Base-by-base conservation (phyloP, 768 basidiomycete species). In the Asterophora lycoperdoides region DNA sequence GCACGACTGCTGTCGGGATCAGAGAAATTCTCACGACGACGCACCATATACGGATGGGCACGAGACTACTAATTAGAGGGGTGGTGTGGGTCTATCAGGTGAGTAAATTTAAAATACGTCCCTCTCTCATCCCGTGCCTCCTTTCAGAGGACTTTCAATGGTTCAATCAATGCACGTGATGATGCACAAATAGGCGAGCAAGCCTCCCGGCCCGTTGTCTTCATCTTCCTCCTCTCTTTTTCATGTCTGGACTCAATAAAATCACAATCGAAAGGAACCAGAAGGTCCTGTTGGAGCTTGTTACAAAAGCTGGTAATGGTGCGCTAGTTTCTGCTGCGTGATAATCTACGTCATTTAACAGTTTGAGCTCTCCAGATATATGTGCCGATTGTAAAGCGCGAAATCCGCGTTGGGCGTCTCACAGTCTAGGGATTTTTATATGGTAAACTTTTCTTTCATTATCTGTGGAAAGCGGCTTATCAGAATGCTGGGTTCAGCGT, bases 361-460 rank as follows among this genome's bases (percentile, higher is more conserved):
- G 18, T 49, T 50, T 10, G 47, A 38, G 32, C 43, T 41, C 41
- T 23, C 11, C 60, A 96, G 93, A 93, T 64, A 64, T 78, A 10
- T 97, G 94, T 64, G 93, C 94, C 5, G 94, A 97, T 66, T 97
- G 94, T 65, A 90, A 87, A 68, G 69, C 85, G n/a, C 75, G 84
- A 48, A 78, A 81, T 58, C 93, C 93, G 5, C 73, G 91, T 67
- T 97, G 94, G 94, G 87, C 91, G 1, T 87, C 86, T 2, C 73
- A 89, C 58, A 96, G 86, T 60, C 71, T 96, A 3, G 93, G 94
- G 14, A 88, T 93, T 51, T 93, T 93, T 60, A 76, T 93, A 18
- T 94, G 90, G 88, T 88, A 61, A 72, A 6, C 23, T 23, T 23
- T 23, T 23, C 3, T 23, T 23, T 23, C n/a, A 23, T 23, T 23